Evolutionary conservation across 352 stramenopile species (phyloP).

Genomic region (Phytopythium cucurbitacearum): DNA sequence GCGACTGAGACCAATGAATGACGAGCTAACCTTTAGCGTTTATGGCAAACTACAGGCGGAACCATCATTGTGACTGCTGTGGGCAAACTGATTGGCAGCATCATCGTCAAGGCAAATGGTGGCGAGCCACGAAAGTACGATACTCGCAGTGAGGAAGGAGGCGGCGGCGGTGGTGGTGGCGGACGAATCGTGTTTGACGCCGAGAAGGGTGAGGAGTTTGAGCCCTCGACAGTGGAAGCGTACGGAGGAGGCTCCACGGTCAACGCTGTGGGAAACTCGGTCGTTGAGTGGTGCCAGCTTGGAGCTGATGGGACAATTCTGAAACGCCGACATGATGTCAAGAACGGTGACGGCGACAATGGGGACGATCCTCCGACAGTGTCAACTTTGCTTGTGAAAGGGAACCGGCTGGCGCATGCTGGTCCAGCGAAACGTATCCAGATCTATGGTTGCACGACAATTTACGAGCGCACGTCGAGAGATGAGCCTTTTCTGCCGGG

Average conservation of each 20-base stretch:
- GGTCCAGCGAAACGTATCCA: constrained; percentile 54
- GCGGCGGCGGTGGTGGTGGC: constrained; percentile 53
- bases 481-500: constrained; percentile 49
- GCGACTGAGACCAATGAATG: neutral
- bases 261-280: constrained; percentile 15
- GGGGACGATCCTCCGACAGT: constrained; percentile 8
- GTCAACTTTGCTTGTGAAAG: constrained; percentile 55
- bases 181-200: constrained; percentile 53
- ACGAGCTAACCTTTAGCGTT: too few species aligned
- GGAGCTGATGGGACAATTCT: constrained; percentile 76
- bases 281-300: constrained; percentile 73
- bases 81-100: constrained; percentile 34
- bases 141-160: constrained; percentile 20
- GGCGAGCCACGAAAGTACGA: constrained; percentile 40
- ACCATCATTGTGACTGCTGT: constrained; percentile 39
- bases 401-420: constrained; percentile 39
- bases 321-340: constrained; percentile 36
- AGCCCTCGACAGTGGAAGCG: constrained; percentile 31
- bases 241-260: constrained; percentile 39
- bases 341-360: constrained; percentile 10
- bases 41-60: constrained; percentile 18
- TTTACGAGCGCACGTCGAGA: constrained; percentile 50
- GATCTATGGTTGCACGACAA: constrained; percentile 74
- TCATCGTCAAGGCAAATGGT: constrained; percentile 44
- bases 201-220: constrained; percentile 32